Conservation (phyloP, 2,329 filamentous ascomycete genomes). For the Fusarium protoensiforme region DNA sequence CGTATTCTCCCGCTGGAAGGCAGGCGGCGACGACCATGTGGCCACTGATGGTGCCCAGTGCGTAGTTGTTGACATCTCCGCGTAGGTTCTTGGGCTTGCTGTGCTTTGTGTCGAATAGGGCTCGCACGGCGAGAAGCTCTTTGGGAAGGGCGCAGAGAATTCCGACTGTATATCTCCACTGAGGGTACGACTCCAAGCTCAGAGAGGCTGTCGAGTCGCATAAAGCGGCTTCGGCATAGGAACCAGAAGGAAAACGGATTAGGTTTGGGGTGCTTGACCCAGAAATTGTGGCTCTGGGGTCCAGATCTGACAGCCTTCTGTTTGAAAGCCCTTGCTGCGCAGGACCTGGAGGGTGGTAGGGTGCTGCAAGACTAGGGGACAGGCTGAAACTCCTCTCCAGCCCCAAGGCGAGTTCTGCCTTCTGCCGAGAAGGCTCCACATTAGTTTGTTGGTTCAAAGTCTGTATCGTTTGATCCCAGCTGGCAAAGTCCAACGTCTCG, state of each 20-base stretch:
- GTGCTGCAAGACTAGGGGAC: neutral
- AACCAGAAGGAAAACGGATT: neutral
- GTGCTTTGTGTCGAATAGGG: slow-evolving; percentile 20
- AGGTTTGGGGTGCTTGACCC: neutral
- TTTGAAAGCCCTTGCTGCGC: neutral
- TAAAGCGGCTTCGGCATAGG: neutral
- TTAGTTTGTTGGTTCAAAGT: neutral
- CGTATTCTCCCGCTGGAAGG: slow-evolving; percentile 25
- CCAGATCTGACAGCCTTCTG: neutral
- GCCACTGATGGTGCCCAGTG: slow-evolving; percentile 10
- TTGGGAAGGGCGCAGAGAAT: slow-evolving; percentile 19
- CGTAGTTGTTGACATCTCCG: slow-evolving; percentile 19
- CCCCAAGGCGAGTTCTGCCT: neutral
- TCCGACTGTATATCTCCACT: slow-evolving; percentile 6
- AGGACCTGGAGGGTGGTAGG: neutral
- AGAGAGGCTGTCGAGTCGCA: neutral
- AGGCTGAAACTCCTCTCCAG: neutral
- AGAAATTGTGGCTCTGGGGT: neutral
- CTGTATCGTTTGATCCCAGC: slow-evolving; percentile 12
- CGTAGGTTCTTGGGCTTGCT: neutral
- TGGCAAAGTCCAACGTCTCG: slow-evolving; percentile 4
- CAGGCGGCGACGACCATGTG: slow-evolving; percentile 28
- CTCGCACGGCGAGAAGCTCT: slow-evolving; percentile 15
- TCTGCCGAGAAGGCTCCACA: neutral
- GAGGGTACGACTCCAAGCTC: neutral